These are phyloP conservation scores for Neoascochyta sp. DNA, from an alignment of 2,329 filamentous ascomycete genomes.

Conservation along the genomic window DNA sequence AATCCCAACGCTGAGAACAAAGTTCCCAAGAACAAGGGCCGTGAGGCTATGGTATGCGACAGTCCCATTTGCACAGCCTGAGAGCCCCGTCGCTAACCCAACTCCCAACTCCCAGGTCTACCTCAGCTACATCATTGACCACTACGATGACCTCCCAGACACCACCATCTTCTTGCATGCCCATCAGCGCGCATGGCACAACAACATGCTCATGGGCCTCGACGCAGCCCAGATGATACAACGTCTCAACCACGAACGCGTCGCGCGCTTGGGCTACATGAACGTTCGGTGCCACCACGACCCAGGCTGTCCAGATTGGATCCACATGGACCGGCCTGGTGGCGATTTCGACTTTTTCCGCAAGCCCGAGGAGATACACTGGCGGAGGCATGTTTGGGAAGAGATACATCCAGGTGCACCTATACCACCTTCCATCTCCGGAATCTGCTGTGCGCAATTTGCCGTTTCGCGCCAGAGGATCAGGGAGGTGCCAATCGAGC, in stretches of 20 bases:
- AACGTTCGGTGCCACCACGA: constrained; percentile 58
- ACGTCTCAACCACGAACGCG: constrained; percentile 50
- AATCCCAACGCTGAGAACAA: constrained; percentile 49
- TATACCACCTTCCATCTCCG: constrained; percentile 34
- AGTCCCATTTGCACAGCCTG: too few relatives aligned
- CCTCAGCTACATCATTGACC: constrained; percentile 60
- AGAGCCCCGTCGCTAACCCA: too few relatives aligned
- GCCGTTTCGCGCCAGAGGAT: constrained; percentile 49
- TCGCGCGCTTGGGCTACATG: constrained; percentile 55
- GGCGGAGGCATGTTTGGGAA: constrained; percentile 35
- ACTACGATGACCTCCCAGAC: constrained; percentile 58
- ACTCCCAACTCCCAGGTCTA: constrained; percentile 49
- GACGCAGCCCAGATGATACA: constrained; percentile 51
- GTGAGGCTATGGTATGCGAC: constrained; percentile 53
- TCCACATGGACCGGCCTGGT: constrained; percentile 46
- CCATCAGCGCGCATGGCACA: constrained; percentile 56
- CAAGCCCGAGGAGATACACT: constrained; percentile 41
- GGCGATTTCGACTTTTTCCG: constrained; percentile 40
- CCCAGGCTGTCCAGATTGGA: constrained; percentile 58
- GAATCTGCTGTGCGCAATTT: constrained; percentile 57
- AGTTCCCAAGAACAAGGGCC: constrained; percentile 57
- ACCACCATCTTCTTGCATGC: constrained; percentile 60
- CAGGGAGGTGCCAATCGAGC: constrained; percentile 47
- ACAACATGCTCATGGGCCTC: constrained; percentile 52
- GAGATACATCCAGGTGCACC: constrained; percentile 43